phyloP scores from a whole-genome alignment of 441 rosid genomes.

The Omphalea diandra region DNA sequence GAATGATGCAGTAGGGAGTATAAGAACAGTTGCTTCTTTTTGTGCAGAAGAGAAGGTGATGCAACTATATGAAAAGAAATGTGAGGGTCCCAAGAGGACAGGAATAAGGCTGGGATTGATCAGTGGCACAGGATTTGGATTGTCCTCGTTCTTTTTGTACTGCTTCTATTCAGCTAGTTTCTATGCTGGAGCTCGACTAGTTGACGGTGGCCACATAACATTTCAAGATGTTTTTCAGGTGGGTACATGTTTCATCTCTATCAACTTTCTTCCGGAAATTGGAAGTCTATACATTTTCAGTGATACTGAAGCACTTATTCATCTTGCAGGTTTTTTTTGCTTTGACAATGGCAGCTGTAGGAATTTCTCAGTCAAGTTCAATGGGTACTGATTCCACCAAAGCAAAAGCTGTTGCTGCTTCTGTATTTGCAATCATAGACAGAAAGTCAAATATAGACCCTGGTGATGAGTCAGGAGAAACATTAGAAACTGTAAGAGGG shows the following conservation, averaged over 20 bases:
- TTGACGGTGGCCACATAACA: background rate
- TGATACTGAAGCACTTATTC: background rate
- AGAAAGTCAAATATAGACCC: conserved; percentile 49
- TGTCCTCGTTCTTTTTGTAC: background rate
- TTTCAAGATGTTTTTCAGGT: conserved; percentile 5
- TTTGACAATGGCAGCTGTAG: conserved; percentile 45
- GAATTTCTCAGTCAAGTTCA: conserved; percentile 56
- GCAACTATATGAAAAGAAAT: background rate
- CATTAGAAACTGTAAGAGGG: conserved; percentile 42
- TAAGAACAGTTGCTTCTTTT: background rate
- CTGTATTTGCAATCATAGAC: conserved; percentile 54
- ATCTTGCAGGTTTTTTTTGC: conserved; percentile 54
- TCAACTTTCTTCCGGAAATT: background rate
- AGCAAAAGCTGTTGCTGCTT: conserved; percentile 49
- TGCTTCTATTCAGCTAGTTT: conserved; percentile 5
- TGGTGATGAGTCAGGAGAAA: conserved; percentile 41
- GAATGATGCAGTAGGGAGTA: conserved; percentile 2
- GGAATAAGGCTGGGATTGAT: background rate
- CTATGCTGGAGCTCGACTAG: conserved; percentile 1
- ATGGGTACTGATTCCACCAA: conserved; percentile 23
- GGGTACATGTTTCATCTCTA: background rate
- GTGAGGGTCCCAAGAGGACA: background rate
- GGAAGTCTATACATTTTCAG: background rate
- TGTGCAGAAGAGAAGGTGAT: conserved; percentile 11
- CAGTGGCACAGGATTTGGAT: conserved; percentile 4